phyloP scores from a whole-genome alignment of 2,329 filamentous ascomycete species.

The Epichloe brachyelytri region DNA sequence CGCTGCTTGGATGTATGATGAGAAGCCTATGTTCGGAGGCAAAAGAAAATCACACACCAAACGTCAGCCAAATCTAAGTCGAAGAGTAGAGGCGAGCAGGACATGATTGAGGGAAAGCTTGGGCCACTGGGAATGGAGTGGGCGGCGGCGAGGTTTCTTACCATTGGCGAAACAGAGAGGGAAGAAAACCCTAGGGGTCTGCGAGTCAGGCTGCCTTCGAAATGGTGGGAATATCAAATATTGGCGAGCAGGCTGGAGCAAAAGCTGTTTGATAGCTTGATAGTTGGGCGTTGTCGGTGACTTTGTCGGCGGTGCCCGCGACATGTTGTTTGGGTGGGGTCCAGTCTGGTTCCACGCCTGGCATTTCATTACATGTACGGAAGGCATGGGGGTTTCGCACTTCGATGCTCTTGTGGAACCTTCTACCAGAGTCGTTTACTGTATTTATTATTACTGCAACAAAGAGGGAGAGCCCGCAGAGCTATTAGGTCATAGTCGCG shows the following conservation, averaged over 20 bases:
- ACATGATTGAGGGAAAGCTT: background rate
- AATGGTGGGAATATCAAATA: background rate
- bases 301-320: background rate
- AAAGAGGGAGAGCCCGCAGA: no score
- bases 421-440: background rate
- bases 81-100: background rate
- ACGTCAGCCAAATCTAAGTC: no score
- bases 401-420: constrained; percentile 4
- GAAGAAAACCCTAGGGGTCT: background rate
- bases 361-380: no score
- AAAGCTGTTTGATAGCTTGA: background rate
- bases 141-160: background rate
- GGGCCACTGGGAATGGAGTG: no score
- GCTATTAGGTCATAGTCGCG: no score
- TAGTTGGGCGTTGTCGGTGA: background rate
- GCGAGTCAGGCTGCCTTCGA: background rate
- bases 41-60: background rate
- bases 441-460: no score
- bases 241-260: background rate
- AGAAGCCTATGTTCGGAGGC: constrained; percentile 15
- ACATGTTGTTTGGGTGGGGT: no score
- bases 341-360: background rate
- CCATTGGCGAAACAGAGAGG: background rate
- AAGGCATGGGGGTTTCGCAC: no score
- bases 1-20: constrained; percentile 54